These are phyloP conservation scores for Suhomyces xylopsoci DNA, from an alignment of 805 yeast genomes.

Conservation along the genomic window DNA sequence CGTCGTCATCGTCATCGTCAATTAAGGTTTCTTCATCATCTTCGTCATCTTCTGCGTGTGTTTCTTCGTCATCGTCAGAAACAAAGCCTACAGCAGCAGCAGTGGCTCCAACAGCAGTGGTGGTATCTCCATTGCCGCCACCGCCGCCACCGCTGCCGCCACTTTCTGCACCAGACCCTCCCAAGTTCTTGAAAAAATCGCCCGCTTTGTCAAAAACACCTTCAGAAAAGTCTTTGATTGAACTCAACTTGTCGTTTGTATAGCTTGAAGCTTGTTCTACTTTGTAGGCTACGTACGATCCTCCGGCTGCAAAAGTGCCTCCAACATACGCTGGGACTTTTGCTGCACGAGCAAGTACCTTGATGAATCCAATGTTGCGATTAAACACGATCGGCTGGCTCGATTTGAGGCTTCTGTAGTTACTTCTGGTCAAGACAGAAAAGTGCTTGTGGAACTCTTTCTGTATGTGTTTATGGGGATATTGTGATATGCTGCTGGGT, in stretches of 20 bases:
- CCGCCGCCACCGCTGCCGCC: constrained; percentile 24
- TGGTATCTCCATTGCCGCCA: constrained; percentile 29
- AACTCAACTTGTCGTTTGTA: constrained; percentile 62
- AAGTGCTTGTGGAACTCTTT: neutral
- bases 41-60: constrained; percentile 18
- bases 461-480: neutral
- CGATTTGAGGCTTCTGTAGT: neutral
- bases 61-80: constrained; percentile 30
- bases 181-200: constrained; percentile 39
- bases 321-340: constrained; percentile 81
- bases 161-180: constrained; percentile 18
- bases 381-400: neutral
- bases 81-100: constrained; percentile 52
- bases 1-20: constrained; percentile 43
- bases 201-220: constrained; percentile 49
- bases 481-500: neutral
- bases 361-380: constrained; percentile 39
- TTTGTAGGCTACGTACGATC: constrained; percentile 87
- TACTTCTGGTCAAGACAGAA: neutral
- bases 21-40: constrained; percentile 50
- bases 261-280: constrained; percentile 80
- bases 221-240: constrained; percentile 61
- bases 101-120: constrained; percentile 47
- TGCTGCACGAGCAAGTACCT: constrained; percentile 51
- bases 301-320: constrained; percentile 91